Base-by-base conservation (phyloP, 176 grass and related monocot species). In the Triticum dicoccoides region DNA sequence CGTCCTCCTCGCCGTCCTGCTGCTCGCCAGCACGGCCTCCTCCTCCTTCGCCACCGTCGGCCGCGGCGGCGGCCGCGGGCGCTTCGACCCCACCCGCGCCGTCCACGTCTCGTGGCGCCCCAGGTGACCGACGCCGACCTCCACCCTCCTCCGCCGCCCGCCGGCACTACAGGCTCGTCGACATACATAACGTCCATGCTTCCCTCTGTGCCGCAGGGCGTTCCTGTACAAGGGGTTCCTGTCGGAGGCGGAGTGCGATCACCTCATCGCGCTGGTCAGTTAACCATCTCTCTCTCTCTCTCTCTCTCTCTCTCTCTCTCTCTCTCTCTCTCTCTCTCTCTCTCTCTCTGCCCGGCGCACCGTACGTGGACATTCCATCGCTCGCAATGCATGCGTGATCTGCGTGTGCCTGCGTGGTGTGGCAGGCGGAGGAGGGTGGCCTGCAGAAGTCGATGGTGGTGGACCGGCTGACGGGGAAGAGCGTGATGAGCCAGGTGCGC, bases 361-460 rank as follows among this genome's bases (percentile, higher is more conserved):
- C 24, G 21, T 11, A 9, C 5, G 23, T 32, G 15, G 8, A 18
- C 30, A 18, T 65, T 17, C 1, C 0, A 8, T 67, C 17, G 11
- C 47, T 49, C 13, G 13, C 47, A 14, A 5, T 1, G 18, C 12
- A 4, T 7, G 35, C 9, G 11, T 11, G 77, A 15, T 69, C 34
- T 14, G 8, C 23, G 66, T 52, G 69, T 18, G 54, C 25, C 25
- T 25, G 25, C 9, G 63, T 12, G 67, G 38, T 21, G 18, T 18
- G 54, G 2, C 6, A 49, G 64, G 75, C 80, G 65, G 86, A 69
- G 49, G 69, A 33, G 20, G 84, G 56, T 14, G 75, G 81, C 73
- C 78, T 88, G 82, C 56, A 83, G 85, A 93, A 88, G 63, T 90
- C 91, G 51, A 93, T 37, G 89, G 89, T 89, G 49, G 92, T 87